Conservation (phyloP, 768 basidiomycete genomes). For the Podaxis sp. region DNA sequence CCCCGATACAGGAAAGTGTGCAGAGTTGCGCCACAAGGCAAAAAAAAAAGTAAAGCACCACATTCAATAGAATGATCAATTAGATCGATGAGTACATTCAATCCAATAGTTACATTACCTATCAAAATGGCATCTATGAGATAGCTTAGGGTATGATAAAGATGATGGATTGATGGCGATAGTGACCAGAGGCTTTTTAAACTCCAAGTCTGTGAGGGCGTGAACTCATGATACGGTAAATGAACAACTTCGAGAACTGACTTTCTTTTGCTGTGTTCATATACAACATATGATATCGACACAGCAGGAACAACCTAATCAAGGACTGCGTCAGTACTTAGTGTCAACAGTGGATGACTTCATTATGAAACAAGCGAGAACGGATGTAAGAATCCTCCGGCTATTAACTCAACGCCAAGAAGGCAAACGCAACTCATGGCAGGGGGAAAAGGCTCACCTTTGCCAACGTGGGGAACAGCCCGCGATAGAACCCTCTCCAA, state of each 20-base stretch:
- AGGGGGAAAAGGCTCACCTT: constrained; percentile 49
- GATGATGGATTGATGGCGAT: background rate
- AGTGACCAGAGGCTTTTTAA: constrained; percentile 27
- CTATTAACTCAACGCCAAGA: background rate
- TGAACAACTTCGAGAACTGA: constrained; percentile 26
- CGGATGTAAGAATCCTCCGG: constrained; percentile 5
- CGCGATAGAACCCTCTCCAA: constrained; percentile 93
- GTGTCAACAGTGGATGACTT: background rate
- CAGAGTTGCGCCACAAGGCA: background rate
- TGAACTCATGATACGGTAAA: constrained; percentile 12
- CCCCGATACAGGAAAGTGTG: background rate
- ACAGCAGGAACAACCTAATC: constrained; percentile 89
- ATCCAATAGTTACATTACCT: constrained; percentile 11
- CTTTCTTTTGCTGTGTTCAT: constrained; percentile 83
- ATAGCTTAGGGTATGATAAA: constrained; percentile 9
- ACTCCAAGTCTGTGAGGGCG: constrained; percentile 51
- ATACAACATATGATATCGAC: constrained; percentile 95
- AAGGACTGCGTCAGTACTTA: background rate
- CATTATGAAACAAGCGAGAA: constrained; percentile 6
- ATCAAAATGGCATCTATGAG: constrained; percentile 8
- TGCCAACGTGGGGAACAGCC: constrained; percentile 86
- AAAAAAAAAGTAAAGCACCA: background rate
- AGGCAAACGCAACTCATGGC: background rate
- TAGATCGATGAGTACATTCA: background rate
- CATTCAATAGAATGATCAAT: background rate